Evolutionary conservation across 2,329 filamentous ascomycete species (phyloP).

Genomic region (Fusarium armeniacum): DNA sequence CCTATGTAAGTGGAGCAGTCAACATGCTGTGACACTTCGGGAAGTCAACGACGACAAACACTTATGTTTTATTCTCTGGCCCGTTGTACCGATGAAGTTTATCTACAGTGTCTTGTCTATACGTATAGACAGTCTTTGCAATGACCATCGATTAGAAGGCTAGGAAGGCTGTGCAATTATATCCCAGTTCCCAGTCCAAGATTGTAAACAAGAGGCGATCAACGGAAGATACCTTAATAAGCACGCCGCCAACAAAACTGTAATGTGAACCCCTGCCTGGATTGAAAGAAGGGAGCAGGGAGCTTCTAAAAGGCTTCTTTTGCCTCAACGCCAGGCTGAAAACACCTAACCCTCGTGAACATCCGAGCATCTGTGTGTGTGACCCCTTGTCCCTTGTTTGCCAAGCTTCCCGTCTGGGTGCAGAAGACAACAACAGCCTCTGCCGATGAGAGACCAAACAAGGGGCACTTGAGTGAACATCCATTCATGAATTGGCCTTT

Average conservation of each 20-base stretch:
- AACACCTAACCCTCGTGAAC: constrained; percentile 19
- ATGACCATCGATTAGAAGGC: background rate
- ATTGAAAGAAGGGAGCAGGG: constrained; percentile 11
- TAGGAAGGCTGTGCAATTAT: background rate
- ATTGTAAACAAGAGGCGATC: background rate
- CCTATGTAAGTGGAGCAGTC: background rate
- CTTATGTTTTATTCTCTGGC: background rate
- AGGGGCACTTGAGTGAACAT: constrained; percentile 35
- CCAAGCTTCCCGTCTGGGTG: constrained; percentile 24
- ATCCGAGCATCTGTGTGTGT: constrained; percentile 9
- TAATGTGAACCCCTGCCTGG: constrained; percentile 16
- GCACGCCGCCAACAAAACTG: constrained; percentile 10
- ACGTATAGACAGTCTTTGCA: background rate
- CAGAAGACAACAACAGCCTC: constrained; percentile 9
- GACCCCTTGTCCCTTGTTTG: constrained; percentile 33
- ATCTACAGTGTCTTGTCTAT: background rate
- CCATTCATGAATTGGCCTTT: constrained; percentile 29
- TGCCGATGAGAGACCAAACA: constrained; percentile 23
- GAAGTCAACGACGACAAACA: background rate
- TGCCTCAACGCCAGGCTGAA: constrained; percentile 31
- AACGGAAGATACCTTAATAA: background rate
- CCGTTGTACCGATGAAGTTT: background rate
- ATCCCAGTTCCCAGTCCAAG: background rate
- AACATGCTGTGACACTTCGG: background rate
- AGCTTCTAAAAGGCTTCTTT: constrained; percentile 35